Evolutionary conservation across 108 stramenopile species (phyloP).

Genomic region (Skeletonema costatum): DNA sequence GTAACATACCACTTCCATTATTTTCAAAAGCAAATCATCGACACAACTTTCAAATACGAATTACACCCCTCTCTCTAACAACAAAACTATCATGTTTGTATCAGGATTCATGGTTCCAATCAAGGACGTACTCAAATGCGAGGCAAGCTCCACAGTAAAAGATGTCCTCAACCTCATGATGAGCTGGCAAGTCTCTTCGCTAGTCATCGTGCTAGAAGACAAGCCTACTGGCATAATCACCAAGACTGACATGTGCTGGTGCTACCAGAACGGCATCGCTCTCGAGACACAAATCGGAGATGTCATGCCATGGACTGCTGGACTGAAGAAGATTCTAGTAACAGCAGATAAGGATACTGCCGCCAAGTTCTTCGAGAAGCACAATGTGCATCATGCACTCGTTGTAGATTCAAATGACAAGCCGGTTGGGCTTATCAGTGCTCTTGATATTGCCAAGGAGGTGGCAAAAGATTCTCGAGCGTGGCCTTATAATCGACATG

Average conservation of each 20-base stretch:
- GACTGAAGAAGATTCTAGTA: constrained; percentile 23
- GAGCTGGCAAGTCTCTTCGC: constrained; percentile 43
- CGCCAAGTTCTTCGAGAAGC: constrained; percentile 51
- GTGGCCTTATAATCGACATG: constrained; percentile 59
- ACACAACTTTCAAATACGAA: background rate
- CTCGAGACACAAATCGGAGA: constrained; percentile 47
- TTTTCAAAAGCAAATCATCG: constrained; percentile 1
- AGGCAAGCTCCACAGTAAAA: constrained; percentile 41
- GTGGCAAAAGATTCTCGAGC: constrained; percentile 59
- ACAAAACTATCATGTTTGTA: constrained; percentile 43
- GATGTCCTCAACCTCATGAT: constrained; percentile 49
- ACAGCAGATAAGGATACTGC: constrained; percentile 44
- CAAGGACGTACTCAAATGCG: constrained; percentile 50
- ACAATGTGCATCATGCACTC: constrained; percentile 58
- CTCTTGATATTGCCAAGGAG: constrained; percentile 64
- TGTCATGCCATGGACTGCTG: constrained; percentile 55
- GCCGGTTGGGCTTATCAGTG: constrained; percentile 53
- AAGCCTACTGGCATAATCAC: constrained; percentile 58
- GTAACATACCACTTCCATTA: background rate
- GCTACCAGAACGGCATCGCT: constrained; percentile 40
- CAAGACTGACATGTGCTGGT: constrained; percentile 61
- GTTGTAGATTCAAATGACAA: constrained; percentile 44
- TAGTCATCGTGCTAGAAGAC: constrained; percentile 47
- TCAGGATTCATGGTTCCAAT: constrained; percentile 57
- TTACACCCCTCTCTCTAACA: background rate